phyloP scores from a whole-genome alignment of 2,329 filamentous ascomycete species.

The Talaromyces sp. region DNA sequence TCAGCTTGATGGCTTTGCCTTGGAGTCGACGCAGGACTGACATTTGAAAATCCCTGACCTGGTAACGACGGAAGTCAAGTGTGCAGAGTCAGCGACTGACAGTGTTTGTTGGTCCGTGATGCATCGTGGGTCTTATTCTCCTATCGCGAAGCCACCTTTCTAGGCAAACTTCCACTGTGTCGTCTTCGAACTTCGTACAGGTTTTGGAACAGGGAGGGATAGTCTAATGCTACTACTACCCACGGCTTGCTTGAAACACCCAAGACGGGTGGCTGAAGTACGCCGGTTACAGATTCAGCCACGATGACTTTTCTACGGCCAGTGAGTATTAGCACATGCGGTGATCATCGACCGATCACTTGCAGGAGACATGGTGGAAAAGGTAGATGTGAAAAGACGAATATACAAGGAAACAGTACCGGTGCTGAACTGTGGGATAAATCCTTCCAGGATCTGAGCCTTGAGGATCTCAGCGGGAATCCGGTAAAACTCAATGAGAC shows the following conservation, averaged over 20 bases:
- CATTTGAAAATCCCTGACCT: neutral
- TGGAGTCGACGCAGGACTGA: neutral
- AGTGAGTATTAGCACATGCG: neutral
- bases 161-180: neutral
- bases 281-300: conserved; percentile 1
- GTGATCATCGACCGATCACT: neutral
- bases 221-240: conserved; percentile 3
- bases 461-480: neutral
- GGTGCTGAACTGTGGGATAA: neutral
- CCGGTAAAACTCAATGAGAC: neutral
- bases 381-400: neutral
- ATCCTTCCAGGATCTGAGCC: neutral
- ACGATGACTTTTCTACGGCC: neutral
- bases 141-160: neutral
- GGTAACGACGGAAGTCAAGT: neutral
- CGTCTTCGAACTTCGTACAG: neutral
- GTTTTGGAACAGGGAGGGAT: neutral
- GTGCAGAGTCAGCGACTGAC: neutral
- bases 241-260: neutral
- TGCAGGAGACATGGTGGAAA: neutral
- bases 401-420: neutral
- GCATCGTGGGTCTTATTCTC: neutral
- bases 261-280: conserved; percentile 7
- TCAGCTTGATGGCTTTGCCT: neutral
- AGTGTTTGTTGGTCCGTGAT: neutral